Conservation (phyloP, 495 filamentous ascomycete species). For the Acidiella bohemica region DNA sequence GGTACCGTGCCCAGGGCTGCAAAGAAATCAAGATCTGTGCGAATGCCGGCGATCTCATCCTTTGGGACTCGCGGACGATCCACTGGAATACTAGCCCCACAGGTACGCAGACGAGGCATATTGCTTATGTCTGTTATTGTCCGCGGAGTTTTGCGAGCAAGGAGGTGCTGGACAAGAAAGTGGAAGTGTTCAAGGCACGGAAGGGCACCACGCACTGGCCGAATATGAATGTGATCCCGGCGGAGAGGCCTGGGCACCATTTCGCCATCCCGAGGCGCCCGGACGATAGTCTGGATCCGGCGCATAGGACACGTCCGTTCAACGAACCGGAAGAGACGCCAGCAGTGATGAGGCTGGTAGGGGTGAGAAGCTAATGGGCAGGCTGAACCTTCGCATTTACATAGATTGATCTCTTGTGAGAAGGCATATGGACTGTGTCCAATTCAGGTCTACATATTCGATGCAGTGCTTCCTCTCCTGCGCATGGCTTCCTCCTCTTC, state of each 20-base stretch:
- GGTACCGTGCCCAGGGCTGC: conserved; percentile 32
- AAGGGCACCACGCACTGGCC: conserved; percentile 36
- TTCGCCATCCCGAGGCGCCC: conserved; percentile 13
- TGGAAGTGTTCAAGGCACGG: conserved; percentile 26
- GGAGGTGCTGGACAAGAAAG: conserved; percentile 27
- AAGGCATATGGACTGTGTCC: background rate
- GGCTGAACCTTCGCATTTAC: too few species aligned
- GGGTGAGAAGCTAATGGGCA: too few species aligned
- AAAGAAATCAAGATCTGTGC: conserved; percentile 30
- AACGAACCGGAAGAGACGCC: conserved; percentile 21
- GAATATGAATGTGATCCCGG: conserved; percentile 22
- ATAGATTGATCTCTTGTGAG: background rate
- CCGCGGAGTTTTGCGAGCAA: conserved; percentile 25
- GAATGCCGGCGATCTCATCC: conserved; percentile 32
- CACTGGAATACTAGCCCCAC: conserved; percentile 31
- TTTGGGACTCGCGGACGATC: conserved; percentile 33
- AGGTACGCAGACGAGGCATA: conserved; percentile 30
- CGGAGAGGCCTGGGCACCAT: conserved; percentile 27
- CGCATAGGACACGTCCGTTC: conserved; percentile 27
- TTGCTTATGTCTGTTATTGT: conserved; percentile 35
- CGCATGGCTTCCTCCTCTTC: conserved; percentile 4
- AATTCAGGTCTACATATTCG: background rate
- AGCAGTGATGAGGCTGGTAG: conserved; percentile 6
- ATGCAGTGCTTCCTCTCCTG: conserved; percentile 1
- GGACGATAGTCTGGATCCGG: conserved; percentile 26